phyloP scores from a whole-genome alignment of 768 basidiomycete genomes.

The Hebeloma cylindrosporum region DNA sequence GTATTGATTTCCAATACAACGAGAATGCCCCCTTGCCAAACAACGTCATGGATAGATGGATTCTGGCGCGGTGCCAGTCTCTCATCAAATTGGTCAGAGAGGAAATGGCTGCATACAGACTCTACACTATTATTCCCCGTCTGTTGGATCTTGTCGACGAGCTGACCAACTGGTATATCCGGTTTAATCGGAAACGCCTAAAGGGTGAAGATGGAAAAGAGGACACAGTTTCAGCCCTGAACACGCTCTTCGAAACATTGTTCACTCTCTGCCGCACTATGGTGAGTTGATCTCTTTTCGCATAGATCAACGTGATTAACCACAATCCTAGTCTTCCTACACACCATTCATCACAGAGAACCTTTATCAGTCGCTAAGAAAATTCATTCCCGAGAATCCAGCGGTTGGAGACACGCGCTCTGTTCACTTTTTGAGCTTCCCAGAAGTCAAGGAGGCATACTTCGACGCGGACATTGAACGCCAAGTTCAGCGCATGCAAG shows the following conservation, averaged over 20 bases:
- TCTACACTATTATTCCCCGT: slow-evolving; percentile 97
- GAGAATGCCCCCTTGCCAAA: slow-evolving; percentile 77
- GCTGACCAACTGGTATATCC: slow-evolving; percentile 99
- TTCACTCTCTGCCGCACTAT: slow-evolving; percentile 95
- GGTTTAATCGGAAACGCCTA: slow-evolving; percentile 93
- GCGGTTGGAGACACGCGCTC: slow-evolving; percentile 80
- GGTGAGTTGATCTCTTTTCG: slow-evolving; percentile 44
- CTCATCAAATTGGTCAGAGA: slow-evolving; percentile 87
- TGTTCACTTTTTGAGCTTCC: slow-evolving; percentile 94
- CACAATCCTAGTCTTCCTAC: slow-evolving; percentile 77
- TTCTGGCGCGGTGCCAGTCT: slow-evolving; percentile 96
- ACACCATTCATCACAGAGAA: slow-evolving; percentile 98
- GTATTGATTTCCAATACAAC: slow-evolving; percentile 81
- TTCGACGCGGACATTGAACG: slow-evolving; percentile 92
- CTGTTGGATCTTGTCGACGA: slow-evolving; percentile 91
- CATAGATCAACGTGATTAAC: slow-evolving; percentile 9
- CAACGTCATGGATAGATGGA: slow-evolving; percentile 99
- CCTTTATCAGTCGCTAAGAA: slow-evolving; percentile 86
- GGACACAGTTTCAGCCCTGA: slow-evolving; percentile 85
- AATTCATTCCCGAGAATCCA: slow-evolving; percentile 80
- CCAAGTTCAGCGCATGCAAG: slow-evolving; percentile 92
- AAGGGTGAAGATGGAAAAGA: slow-evolving; percentile 94
- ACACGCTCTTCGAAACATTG: slow-evolving; percentile 93
- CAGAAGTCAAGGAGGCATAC: slow-evolving; percentile 90
- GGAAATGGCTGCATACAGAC: slow-evolving; percentile 96